Evolutionary conservation across 108 stramenopile genomes (phyloP), one percentile per base, ranked within the genome.

Genomic region (Nannochloropsis gaditana): DNA sequence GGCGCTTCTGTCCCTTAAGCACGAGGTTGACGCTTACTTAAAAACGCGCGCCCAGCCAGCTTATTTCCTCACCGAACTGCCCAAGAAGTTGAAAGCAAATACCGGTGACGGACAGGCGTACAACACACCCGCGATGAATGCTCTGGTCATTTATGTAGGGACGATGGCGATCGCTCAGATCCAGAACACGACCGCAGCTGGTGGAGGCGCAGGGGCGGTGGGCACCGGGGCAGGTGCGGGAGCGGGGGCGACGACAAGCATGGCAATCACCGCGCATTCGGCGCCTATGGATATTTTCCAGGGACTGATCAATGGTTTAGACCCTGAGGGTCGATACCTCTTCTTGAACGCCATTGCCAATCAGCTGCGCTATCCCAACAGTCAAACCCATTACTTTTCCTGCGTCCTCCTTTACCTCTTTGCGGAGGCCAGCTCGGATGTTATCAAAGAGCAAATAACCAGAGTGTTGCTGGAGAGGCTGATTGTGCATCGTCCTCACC

Each of bases 351-450:
- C 97, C 44, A 94, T 99, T 83, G 99, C 98, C 44, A 98, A 98
- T 87, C 98, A 99, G 91, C 96, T 99, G 19, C 95, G 99, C 43
- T 99, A 96, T 87, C 99, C 99, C 21, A 98, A 97, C 84, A 97
- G 94, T 86, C 98, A 99, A 91, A 99, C 99, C 45, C 97, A 98
- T 91, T 98, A 97, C 91, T 99, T 97, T 85, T 96, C 95, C 41
- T 96, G 95, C 86, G 96, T 98, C 1, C 93, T 99, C 93, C 93
- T 99, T 21, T 96, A 93, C 85, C 91, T 99, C 9, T 99, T 99
- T 91, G 95, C 94, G 43, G 97, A 99, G 85, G 93, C 96, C 19
- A 93, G 92, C 83, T 91, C 92, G 82, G 97, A 97, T 79, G 94
- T 92, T 43, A 95, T 98, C 41, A 96, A 96, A 87, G 99, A 99